Percentiles rank a stretch among this genome's conserved stretches.
Conservation (phyloP, 1,139 yeast genomes). For the Yamadazyma kanchanaburiensis region DNA sequence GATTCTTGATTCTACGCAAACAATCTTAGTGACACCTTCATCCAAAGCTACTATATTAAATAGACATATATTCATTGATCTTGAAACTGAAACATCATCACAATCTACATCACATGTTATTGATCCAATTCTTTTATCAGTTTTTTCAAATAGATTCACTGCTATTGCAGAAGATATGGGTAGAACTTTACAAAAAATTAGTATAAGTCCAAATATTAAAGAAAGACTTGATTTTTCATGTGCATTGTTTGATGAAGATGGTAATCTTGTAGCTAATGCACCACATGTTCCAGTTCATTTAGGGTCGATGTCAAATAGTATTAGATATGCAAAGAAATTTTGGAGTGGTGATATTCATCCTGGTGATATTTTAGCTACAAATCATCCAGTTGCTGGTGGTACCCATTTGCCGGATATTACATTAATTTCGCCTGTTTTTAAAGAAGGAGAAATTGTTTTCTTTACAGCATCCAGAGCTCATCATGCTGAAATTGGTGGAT, state of each 20-base stretch:
- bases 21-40: constrained; percentile 73
- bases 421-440: constrained; percentile 60
- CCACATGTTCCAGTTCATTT: constrained; percentile 85
- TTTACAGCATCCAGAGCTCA: constrained; percentile 46
- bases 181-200: constrained; percentile 69
- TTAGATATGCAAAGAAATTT: constrained; percentile 56
- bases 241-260: constrained; percentile 71
- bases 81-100: constrained; percentile 16
- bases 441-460: constrained; percentile 28
- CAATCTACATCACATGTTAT: constrained; percentile 25
- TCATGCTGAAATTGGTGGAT: constrained; percentile 45
- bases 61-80: constrained; percentile 43
- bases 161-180: constrained; percentile 91
- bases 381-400: constrained; percentile 78
- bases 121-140: constrained; percentile 71
- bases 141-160: constrained; percentile 80
- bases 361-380: constrained; percentile 74
- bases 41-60: constrained; percentile 59
- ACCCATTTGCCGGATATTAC: constrained; percentile 83
- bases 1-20: constrained; percentile 82
- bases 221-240: constrained; percentile 81
- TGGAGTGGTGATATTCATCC: constrained; percentile 59
- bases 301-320: constrained; percentile 83
- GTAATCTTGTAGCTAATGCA: constrained; percentile 78
- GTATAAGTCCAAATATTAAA: constrained; percentile 77